phyloP scores from a whole-genome alignment of 2,329 filamentous ascomycete species.

The Xylaria sp. region DNA sequence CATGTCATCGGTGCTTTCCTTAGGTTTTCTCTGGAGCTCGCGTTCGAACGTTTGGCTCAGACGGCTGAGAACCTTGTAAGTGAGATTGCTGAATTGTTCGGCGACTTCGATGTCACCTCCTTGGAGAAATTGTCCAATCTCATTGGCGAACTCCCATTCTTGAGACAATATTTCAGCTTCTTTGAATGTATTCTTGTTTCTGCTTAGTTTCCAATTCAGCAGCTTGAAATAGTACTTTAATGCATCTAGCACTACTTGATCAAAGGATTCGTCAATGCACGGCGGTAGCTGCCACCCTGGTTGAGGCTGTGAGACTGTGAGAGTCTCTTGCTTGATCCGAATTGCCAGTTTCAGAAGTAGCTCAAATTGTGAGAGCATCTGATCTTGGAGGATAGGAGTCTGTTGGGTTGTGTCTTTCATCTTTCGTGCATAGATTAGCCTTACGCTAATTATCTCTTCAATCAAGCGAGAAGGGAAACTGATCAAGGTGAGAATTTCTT shows the following conservation, averaged over 20 bases:
- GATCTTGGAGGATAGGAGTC: slow-evolving; percentile 92
- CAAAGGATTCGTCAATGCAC: slow-evolving; percentile 96
- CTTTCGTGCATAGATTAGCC: slow-evolving; percentile 89
- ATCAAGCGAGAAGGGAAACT: slow-evolving; percentile 97
- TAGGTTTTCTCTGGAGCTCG: slow-evolving; percentile 85
- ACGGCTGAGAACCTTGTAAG: slow-evolving; percentile 89
- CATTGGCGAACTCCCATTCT: slow-evolving; percentile 97
- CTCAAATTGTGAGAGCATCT: slow-evolving; percentile 98
- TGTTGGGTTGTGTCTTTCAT: slow-evolving; percentile 96
- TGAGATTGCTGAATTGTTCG: slow-evolving; percentile 95
- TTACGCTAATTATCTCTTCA: slow-evolving; percentile 94
- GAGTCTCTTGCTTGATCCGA: slow-evolving; percentile 89
- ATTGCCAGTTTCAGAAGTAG: slow-evolving; percentile 92
- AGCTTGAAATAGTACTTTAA: slow-evolving; percentile 99
- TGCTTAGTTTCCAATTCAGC: slow-evolving; percentile 96
- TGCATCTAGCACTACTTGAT: slow-evolving; percentile 89
- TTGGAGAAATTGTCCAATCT: slow-evolving; percentile 89
- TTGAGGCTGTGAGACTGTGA: slow-evolving; percentile 84
- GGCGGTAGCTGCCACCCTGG: slow-evolving; percentile 95
- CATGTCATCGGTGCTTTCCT: slow-evolving; percentile 87
- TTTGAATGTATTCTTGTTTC: slow-evolving; percentile 99
- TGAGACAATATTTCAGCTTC: slow-evolving; percentile 97
- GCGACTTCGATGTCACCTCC: slow-evolving; percentile 96
- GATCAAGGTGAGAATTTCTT: slow-evolving; percentile 94
- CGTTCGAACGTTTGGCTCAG: slow-evolving; percentile 91